Conservation (phyloP, 1,139 yeast genomes). For the Zygotorulaspora mrakii region DNA sequence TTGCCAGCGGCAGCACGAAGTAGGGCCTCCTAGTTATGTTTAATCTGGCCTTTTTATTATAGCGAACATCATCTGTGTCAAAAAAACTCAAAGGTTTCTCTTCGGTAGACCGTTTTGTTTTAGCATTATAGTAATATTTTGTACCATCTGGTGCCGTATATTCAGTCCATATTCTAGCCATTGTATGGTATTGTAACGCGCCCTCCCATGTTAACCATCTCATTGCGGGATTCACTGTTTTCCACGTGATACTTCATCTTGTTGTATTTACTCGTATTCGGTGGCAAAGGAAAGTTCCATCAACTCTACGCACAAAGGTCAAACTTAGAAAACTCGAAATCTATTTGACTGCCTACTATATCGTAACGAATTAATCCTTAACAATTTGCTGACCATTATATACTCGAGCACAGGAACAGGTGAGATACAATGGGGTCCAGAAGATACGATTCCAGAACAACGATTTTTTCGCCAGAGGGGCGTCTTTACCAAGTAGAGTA, state of each 20-base stretch:
- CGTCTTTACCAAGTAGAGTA: conserved; percentile 95
- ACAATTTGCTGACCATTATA: not conserved
- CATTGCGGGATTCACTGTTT: not conserved
- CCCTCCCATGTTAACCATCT: not conserved
- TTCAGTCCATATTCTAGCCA: conserved; percentile 54
- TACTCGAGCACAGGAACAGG: not conserved
- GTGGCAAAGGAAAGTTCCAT: conserved; percentile 15
- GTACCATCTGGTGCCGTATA: conserved; percentile 63
- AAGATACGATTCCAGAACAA: conserved; percentile 95
- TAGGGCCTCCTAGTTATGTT: conserved; percentile 13
- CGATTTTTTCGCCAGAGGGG: conserved; percentile 98
- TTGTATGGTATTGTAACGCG: not conserved
- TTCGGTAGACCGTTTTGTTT: conserved; percentile 75
- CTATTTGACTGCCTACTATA: not conserved
- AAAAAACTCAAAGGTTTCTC: conserved; percentile 58
- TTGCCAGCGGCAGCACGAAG: conserved; percentile 21
- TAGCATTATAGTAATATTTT: conserved; percentile 64
- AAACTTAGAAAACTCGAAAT: not conserved
- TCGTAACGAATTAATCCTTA: too few relatives aligned
- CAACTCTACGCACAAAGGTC: not conserved
- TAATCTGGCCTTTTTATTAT: conserved; percentile 1
- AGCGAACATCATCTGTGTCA: conserved; percentile 7
- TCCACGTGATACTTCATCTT: not conserved
- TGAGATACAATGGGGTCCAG: conserved; percentile 51
- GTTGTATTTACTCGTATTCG: conserved; percentile 4